A percentile compares a stretch with the other conserved stretches of the same genome.
Evolutionary conservation across 1,284 basidiomycete genomes (phyloP).

Genomic region (Cystobasidium slooffiae): DNA sequence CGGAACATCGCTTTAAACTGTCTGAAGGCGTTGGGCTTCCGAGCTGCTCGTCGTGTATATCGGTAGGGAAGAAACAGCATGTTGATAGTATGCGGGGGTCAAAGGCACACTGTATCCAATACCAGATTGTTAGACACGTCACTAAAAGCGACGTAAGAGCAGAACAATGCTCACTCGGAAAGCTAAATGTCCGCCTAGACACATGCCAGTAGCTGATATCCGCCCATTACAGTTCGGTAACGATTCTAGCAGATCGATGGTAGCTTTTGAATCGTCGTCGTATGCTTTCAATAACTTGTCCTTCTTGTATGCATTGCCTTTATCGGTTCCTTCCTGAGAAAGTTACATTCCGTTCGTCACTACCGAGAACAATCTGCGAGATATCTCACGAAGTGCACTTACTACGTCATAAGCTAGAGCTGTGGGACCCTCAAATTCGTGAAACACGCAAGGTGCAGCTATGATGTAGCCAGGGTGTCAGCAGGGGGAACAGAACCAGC

Average conservation of each 20-base stretch:
- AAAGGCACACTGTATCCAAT: conserved; percentile 72
- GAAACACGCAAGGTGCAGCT: conserved; percentile 74
- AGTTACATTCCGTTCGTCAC: not conserved
- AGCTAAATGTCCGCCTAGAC: conserved; percentile 74
- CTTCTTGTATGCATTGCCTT: conserved; percentile 87
- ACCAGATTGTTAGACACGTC: too few relatives aligned
- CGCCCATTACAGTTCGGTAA: conserved; percentile 83
- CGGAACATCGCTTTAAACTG: conserved; percentile 75
- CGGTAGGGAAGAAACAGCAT: conserved; percentile 92
- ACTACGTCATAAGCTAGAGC: conserved; percentile 76
- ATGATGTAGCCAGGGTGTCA: conserved; percentile 56
- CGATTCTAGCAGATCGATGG: conserved; percentile 73
- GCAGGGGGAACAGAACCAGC: not conserved
- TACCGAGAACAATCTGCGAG: not conserved
- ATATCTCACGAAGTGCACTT: not conserved
- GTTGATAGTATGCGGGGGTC: conserved; percentile 78
- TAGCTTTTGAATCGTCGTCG: conserved; percentile 80
- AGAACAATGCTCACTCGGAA: conserved; percentile 16
- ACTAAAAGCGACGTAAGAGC: not conserved
- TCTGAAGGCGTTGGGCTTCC: conserved; percentile 69
- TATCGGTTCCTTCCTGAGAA: conserved; percentile 71
- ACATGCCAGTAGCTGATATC: conserved; percentile 58
- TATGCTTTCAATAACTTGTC: conserved; percentile 49
- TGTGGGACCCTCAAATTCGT: conserved; percentile 87
- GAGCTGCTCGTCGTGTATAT: conserved; percentile 49